Base-by-base conservation (phyloP, 2,329 filamentous ascomycete species). In the Hirsutella minnesotensis region DNA sequence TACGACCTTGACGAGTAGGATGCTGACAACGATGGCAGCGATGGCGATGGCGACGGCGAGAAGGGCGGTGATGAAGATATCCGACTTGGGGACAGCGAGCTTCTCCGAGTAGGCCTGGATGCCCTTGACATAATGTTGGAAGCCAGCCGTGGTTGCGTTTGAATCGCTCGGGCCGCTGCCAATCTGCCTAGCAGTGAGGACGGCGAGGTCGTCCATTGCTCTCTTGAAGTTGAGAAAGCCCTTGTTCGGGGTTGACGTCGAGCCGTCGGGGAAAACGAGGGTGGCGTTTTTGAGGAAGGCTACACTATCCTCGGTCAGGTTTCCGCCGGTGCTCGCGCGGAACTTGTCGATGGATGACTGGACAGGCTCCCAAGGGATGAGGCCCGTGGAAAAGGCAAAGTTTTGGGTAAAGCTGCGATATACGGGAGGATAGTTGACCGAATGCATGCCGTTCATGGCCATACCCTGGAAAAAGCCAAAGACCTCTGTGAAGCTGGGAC, bases 361-460 rank as follows among this genome's bases (percentile, higher is more conserved):
- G 69, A 96, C 77, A 38, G 70, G 66, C n/a, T 72, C 75, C 87
- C 87, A 95, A 7, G 84, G 77, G 44, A 96, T 72, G 44, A 96
- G 66, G 40, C 88, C 88, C 22, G 82, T 83, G 49, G 86, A 90
- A 69, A 95, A 96, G 38, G 73, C 89, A 61, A 98, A 96, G 66
- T 96, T 96, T 66, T 86, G 86, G 48, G 83, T 70, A 64, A 95
- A 98, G 60, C 81, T 90, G 52, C 81, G 79, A 67, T 96, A 96
- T 31, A 96, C 79, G 30, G 78, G 70, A 4, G 92, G 92, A 52
- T 95, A 88, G 53, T 81, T 77, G 53, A 94, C 89, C 46, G 86
- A 94, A 60, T 95, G 73, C 92, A 96, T 96, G 50, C 92, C 89
- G 62, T 92, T 95, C 69, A 92, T 83, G 22, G 92, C 88, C 72